These are phyloP conservation scores for Melanogaster broomeanus DNA, from an alignment of 768 basidiomycete genomes.

Conservation along the genomic window DNA sequence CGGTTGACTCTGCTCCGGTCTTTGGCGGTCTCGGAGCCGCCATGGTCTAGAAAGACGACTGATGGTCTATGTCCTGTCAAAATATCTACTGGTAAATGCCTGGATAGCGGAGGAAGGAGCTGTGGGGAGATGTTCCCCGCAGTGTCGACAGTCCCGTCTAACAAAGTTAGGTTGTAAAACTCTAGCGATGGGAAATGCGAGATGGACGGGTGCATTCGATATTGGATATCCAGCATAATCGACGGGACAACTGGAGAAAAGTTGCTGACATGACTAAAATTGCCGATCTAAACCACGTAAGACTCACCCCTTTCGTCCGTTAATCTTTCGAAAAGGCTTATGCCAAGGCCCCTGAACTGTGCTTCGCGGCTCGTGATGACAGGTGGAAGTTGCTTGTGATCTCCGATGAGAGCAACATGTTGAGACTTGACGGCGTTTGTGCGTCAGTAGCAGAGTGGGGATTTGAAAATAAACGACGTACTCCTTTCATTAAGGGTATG, in stretches of 20 bases:
- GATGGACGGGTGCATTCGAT: slow-evolving; percentile 93
- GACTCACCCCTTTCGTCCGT: slow-evolving; percentile 78
- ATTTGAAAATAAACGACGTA: slow-evolving; percentile 43
- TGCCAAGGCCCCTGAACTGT: slow-evolving; percentile 66
- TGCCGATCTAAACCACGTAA: background rate
- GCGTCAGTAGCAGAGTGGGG: slow-evolving; percentile 9
- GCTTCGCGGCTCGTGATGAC: slow-evolving; percentile 82
- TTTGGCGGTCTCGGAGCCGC: slow-evolving; percentile 62
- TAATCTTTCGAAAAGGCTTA: slow-evolving; percentile 87
- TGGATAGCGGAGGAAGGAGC: slow-evolving; percentile 63
- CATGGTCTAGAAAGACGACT: slow-evolving; percentile 84
- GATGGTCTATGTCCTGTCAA: slow-evolving; percentile 48
- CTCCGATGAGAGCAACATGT: slow-evolving; percentile 90
- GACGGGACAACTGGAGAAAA: slow-evolving; percentile 68
- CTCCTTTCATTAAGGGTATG: slow-evolving; percentile 93
- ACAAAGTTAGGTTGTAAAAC: slow-evolving; percentile 73
- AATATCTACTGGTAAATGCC: slow-evolving; percentile 44
- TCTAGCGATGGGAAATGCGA: slow-evolving; percentile 83
- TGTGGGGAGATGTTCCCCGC: slow-evolving; percentile 46
- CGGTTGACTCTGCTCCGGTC: slow-evolving; percentile 77
- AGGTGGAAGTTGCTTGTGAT: slow-evolving; percentile 94
- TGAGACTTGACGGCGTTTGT: slow-evolving; percentile 50
- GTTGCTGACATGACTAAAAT: slow-evolving; percentile 9
- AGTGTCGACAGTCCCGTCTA: slow-evolving; percentile 72
- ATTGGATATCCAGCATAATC: slow-evolving; percentile 92